Evolutionary conservation across 805 yeast genomes (phyloP).

Genomic region (Isabelozyma gotoi): DNA sequence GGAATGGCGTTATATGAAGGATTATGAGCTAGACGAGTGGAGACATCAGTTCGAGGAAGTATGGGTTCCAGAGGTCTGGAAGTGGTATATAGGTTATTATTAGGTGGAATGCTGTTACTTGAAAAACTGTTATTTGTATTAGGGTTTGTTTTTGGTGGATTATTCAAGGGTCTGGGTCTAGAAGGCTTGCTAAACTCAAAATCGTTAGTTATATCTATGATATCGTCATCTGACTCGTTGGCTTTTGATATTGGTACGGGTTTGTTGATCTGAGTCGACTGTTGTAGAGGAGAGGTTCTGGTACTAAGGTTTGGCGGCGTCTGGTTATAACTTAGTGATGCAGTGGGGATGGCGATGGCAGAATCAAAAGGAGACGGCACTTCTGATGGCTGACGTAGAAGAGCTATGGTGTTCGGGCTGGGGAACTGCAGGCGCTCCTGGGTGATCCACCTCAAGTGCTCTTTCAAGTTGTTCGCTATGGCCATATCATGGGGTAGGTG

Average conservation of each 20-base stretch:
- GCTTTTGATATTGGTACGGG: background rate
- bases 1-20: too few relatives aligned
- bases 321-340: background rate
- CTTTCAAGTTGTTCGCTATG: slow-evolving; percentile 12
- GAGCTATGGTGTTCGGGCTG: background rate
- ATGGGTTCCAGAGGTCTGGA: background rate
- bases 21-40: too few relatives aligned
- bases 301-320: background rate
- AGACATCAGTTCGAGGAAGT: background rate
- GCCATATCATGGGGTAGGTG: slow-evolving; percentile 1
- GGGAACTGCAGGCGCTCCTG: slow-evolving; percentile 15
- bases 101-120: too few relatives aligned
- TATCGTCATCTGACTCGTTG: background rate
- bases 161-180: too few relatives aligned
- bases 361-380: background rate
- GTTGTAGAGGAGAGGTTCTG: slow-evolving; percentile 3
- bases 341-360: background rate
- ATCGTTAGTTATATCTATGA: slow-evolving; percentile 5
- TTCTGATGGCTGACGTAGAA: background rate
- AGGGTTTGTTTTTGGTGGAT: background rate
- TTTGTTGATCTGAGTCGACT: slow-evolving; percentile 3
- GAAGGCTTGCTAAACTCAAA: background rate
- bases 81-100: too few relatives aligned
- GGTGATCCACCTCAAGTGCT: slow-evolving; percentile 16
- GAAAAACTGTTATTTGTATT: too few relatives aligned